A percentile compares a stretch with the other conserved stretches of the same genome.
Conservation (phyloP, 2,329 filamentous ascomycete genomes). For the Coniochaeta sp. region DNA sequence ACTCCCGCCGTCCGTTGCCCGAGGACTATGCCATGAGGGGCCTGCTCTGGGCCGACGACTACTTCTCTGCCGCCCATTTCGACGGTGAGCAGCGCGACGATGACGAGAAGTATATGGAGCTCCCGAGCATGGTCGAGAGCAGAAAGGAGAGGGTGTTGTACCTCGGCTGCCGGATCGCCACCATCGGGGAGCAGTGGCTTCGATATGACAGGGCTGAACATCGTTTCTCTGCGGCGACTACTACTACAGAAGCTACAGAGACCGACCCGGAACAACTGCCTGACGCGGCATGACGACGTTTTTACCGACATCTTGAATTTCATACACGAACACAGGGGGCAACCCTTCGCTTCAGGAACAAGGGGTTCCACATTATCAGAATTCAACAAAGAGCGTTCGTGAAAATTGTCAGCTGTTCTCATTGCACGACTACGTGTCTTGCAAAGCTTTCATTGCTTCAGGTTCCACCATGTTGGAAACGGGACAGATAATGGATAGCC, state of each 20-base stretch:
- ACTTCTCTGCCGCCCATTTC: constrained; percentile 56
- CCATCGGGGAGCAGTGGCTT: constrained; percentile 32
- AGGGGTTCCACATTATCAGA: no score
- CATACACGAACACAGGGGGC: no score
- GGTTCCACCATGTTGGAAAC: no score
- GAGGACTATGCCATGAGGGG: constrained; percentile 65
- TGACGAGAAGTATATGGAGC: constrained; percentile 60
- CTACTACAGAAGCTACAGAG: no score
- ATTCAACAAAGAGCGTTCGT: no score
- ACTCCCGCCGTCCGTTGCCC: constrained; percentile 45
- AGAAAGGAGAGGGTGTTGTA: constrained; percentile 54
- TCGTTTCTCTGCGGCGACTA: constrained; percentile 29
- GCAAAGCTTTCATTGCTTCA: no score
- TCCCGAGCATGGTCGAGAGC: constrained; percentile 49
- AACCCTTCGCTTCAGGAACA: no score
- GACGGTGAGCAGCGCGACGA: constrained; percentile 52
- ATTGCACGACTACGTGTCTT: no score
- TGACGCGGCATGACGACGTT: constrained; percentile 11
- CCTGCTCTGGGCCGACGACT: constrained; percentile 50
- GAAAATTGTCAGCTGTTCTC: no score
- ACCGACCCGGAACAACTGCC: constrained; percentile 15
- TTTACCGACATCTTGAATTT: no score
- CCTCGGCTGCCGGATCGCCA: constrained; percentile 43
- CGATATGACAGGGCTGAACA: constrained; percentile 30
- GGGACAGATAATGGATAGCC: no score